Conservation (phyloP, 345 rosid species). For the Eutrema heterophyllum region DNA sequence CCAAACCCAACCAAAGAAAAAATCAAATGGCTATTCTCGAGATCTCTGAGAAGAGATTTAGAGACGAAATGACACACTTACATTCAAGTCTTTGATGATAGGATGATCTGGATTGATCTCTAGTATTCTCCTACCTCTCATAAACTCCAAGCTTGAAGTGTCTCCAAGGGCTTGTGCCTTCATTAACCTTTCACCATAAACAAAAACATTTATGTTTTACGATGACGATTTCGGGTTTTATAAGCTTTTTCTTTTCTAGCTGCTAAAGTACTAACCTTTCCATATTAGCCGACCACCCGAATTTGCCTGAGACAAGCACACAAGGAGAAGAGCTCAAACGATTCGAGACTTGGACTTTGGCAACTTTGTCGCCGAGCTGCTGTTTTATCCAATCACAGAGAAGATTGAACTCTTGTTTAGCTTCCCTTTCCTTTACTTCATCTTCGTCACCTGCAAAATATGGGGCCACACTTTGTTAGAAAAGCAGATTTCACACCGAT, state of each 20-base stretch:
- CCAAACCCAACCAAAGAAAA: neutral
- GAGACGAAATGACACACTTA: constrained; percentile 25
- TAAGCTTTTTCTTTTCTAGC: neutral
- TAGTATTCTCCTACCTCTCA: constrained; percentile 93
- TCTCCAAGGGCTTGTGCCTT: constrained; percentile 99
- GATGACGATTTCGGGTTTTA: neutral
- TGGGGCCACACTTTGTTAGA: neutral
- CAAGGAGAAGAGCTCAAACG: constrained; percentile 94
- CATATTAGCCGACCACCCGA: constrained; percentile 99
- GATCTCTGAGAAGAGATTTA: neutral
- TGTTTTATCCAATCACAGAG: constrained; percentile 98
- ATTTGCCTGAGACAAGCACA: constrained; percentile 96
- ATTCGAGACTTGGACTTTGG: constrained; percentile 92
- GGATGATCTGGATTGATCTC: constrained; percentile 97
- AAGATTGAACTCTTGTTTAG: constrained; percentile 67
- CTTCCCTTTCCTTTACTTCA: constrained; percentile 86
- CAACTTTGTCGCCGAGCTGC: constrained; percentile 93
- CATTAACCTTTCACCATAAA: constrained; percentile 61
- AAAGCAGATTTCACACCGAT: neutral
- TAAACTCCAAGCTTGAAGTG: constrained; percentile 92
- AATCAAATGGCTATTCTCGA: neutral
- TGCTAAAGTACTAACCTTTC: constrained; percentile 58
- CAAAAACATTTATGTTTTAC: neutral
- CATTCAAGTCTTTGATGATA: constrained; percentile 78
- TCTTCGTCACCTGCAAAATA: constrained; percentile 74